A percentile compares a stretch with the other conserved stretches of the same genome.
phyloP scores from a whole-genome alignment of 176 grass and related monocot species.

The Ananas comosus region DNA sequence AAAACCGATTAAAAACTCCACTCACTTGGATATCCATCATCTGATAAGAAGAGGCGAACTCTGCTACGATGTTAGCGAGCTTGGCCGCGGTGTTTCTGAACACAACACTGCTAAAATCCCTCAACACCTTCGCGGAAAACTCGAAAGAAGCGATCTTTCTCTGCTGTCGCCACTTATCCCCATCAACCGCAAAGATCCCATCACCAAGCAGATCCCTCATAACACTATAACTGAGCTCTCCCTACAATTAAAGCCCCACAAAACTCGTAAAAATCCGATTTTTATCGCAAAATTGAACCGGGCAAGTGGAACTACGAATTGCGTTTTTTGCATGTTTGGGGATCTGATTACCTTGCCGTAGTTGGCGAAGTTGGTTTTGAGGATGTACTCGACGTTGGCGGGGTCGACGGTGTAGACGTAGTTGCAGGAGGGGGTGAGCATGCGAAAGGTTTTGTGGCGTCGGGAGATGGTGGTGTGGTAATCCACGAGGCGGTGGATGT shows the following conservation, averaged over 20 bases:
- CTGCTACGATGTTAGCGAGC: conserved; percentile 39
- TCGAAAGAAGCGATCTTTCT: conserved; percentile 67
- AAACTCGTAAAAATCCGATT: neutral
- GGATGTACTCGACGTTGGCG: conserved; percentile 59
- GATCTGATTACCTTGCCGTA: conserved; percentile 44
- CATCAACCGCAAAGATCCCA: conserved; percentile 80
- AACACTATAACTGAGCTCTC: conserved; percentile 17
- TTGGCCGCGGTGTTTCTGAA: conserved; percentile 44
- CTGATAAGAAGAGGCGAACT: conserved; percentile 9
- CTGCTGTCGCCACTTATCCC: conserved; percentile 64
- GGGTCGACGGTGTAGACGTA: conserved; percentile 70
- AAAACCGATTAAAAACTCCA: neutral
- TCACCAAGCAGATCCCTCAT: conserved; percentile 56
- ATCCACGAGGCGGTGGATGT: conserved; percentile 41
- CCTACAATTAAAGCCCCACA: conserved; percentile 9
- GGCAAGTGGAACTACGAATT: neutral
- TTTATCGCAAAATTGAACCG: neutral
- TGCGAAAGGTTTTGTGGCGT: conserved; percentile 59
- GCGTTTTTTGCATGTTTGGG: neutral
- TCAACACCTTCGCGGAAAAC: conserved; percentile 54
- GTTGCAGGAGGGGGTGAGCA: conserved; percentile 40
- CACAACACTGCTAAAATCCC: conserved; percentile 63
- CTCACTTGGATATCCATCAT: conserved; percentile 38
- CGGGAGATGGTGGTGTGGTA: conserved; percentile 35
- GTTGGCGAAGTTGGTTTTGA: conserved; percentile 79